Conservation (phyloP, 495 filamentous ascomycete genomes). For the Hyaloscypha hepaticicola region DNA sequence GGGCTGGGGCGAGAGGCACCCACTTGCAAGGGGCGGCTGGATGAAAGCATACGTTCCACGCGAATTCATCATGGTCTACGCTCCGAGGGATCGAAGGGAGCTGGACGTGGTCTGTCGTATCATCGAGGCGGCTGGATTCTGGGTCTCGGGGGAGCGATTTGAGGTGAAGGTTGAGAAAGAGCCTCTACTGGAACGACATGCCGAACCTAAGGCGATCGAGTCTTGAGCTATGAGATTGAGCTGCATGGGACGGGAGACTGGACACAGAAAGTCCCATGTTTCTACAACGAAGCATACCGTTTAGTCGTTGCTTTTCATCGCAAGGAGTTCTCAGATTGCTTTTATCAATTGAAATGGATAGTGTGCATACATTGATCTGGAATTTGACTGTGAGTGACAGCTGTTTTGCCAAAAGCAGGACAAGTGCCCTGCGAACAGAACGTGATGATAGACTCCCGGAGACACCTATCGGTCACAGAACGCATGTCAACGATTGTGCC, state of each 20-base stretch:
- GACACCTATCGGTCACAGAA: too few species aligned
- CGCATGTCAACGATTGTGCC: too few species aligned
- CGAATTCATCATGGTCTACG: slow-evolving; percentile 70
- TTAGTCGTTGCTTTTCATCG: slow-evolving; percentile 3
- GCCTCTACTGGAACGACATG: neutral
- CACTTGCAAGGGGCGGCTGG: slow-evolving; percentile 61
- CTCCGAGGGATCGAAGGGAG: slow-evolving; percentile 69
- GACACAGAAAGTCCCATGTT: neutral
- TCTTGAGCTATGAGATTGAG: neutral
- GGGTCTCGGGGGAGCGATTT: slow-evolving; percentile 41
- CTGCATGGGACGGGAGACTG: neutral
- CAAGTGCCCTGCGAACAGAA: neutral
- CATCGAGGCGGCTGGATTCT: slow-evolving; percentile 69
- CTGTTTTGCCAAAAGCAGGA: neutral
- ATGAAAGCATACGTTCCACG: slow-evolving; percentile 31
- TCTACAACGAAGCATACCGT: neutral
- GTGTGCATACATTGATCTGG: neutral
- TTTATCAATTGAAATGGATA: neutral
- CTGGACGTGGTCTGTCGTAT: slow-evolving; percentile 67
- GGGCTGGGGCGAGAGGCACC: slow-evolving; percentile 90
- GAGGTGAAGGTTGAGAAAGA: slow-evolving; percentile 25
- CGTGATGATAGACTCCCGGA: too few species aligned
- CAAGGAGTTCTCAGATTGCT: neutral
- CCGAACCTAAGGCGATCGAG: neutral
- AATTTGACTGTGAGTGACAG: too few species aligned